phyloP scores from a whole-genome alignment of 257 asterid species.

The Anisodus acutangulus region DNA sequence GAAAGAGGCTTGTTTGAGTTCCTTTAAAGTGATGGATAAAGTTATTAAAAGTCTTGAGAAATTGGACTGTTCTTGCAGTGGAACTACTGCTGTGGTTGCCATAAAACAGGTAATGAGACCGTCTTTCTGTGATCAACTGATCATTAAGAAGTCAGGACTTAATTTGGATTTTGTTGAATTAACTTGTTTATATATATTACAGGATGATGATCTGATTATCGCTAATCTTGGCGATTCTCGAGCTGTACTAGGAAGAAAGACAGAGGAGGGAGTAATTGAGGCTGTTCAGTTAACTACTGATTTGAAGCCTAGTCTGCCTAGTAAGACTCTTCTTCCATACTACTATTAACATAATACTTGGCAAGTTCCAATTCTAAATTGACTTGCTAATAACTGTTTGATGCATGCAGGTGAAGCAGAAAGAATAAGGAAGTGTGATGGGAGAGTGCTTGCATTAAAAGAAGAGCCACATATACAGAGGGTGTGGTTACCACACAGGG shows the following conservation, averaged over 20 bases:
- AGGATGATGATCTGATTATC: conserved; percentile 70
- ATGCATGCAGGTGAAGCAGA: conserved; percentile 85
- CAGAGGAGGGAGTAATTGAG: conserved; percentile 47
- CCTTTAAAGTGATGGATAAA: conserved; percentile 68
- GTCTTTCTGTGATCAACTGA: background rate
- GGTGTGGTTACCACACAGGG: conserved; percentile 78
- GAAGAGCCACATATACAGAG: conserved; percentile 73
- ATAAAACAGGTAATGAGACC: conserved; percentile 59
- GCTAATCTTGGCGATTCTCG: conserved; percentile 93
- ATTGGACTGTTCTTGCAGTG: conserved; percentile 71
- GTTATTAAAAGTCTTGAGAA: conserved; percentile 54
- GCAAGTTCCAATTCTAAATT: background rate
- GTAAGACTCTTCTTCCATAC: conserved; percentile 46
- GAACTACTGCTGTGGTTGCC: conserved; percentile 69
- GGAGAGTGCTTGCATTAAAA: conserved; percentile 67
- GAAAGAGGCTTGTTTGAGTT: conserved; percentile 63
- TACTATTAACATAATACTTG: background rate
- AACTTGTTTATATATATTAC: background rate
- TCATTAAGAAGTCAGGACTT: background rate
- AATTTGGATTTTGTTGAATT: background rate
- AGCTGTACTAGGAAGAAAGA: conserved; percentile 69
- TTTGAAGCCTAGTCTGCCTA: conserved; percentile 70
- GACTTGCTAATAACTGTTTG: background rate
- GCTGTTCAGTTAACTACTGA: conserved; percentile 76
- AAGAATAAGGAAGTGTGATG: conserved; percentile 69